Evolutionary conservation across 129 eudicot genomes (phyloP).

Genomic region (Ambrosia trifida): DNA sequence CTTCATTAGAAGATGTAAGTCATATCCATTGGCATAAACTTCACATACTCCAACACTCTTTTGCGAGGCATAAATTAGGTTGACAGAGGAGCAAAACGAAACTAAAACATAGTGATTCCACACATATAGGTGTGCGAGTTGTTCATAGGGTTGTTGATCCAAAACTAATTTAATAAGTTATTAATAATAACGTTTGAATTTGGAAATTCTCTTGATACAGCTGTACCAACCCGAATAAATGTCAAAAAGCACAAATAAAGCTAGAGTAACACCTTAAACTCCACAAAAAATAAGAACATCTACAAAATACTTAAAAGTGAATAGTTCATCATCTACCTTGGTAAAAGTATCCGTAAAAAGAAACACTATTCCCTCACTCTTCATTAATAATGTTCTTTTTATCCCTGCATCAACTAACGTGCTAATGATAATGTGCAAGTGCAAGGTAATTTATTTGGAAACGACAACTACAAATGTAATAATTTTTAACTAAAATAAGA

Average conservation of each 20-base stretch:
- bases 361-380: background rate
- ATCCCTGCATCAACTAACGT: background rate
- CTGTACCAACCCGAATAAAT: background rate
- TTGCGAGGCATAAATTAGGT: background rate
- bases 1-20: background rate
- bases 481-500: background rate
- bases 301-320: background rate
- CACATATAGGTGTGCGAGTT: background rate
- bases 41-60: background rate
- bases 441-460: background rate
- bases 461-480: background rate
- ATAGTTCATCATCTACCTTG: background rate
- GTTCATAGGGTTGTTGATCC: background rate
- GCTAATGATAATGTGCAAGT: background rate
- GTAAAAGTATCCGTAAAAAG: background rate
- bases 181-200: too few relatives aligned
- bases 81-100: background rate
- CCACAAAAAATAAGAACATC: background rate
- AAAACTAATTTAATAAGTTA: too few relatives aligned
- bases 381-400: background rate
- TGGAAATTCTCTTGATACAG: background rate
- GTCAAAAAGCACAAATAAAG: background rate
- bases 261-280: background rate
- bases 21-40: background rate
- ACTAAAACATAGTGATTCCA: background rate